These are phyloP conservation scores for Eimeria sp. DNA, from an alignment of 169 alveolate genomes.

Conservation along the genomic window DNA sequence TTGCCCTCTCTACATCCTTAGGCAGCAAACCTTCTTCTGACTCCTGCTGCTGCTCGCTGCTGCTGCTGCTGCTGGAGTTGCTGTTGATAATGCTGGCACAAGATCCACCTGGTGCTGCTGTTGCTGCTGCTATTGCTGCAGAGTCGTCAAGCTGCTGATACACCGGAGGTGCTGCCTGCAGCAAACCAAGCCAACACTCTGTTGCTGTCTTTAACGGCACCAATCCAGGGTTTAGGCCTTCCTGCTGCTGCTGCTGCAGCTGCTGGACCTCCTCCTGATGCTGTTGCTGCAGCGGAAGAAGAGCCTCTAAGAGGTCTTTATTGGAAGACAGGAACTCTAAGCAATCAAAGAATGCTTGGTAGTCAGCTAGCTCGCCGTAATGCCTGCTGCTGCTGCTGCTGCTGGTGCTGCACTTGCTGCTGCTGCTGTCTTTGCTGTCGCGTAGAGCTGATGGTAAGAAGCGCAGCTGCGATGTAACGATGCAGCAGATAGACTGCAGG, in stretches of 20 bases:
- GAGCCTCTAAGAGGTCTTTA: conserved; percentile 14
- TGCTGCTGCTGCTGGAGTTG: conserved; percentile 46
- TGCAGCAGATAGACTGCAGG: conserved; percentile 69
- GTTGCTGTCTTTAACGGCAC: conserved; percentile 56
- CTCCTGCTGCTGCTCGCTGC: conserved; percentile 32
- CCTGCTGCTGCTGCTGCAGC: conserved; percentile 23
- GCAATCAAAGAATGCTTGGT: conserved; percentile 25
- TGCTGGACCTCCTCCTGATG: conserved; percentile 20
- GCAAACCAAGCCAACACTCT: conserved; percentile 37
- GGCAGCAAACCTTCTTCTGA: background rate
- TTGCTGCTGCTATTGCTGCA: conserved; percentile 14
- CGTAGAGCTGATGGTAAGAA: conserved; percentile 54
- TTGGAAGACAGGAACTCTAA: conserved; percentile 8
- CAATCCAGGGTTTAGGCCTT: conserved; percentile 22
- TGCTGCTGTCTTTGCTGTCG: conserved; percentile 47
- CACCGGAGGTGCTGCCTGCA: conserved; percentile 36
- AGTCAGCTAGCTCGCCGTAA: background rate
- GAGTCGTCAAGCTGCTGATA: background rate
- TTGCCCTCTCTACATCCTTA: background rate
- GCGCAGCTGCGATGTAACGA: conserved; percentile 66
- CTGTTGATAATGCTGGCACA: background rate
- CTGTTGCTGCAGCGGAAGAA: conserved; percentile 39
- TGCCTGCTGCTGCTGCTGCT: conserved; percentile 52
- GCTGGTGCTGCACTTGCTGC: conserved; percentile 47
- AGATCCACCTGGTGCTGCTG: conserved; percentile 17